Conservation (phyloP, 257 asterid species). For the Forsythia viridissima region DNA sequence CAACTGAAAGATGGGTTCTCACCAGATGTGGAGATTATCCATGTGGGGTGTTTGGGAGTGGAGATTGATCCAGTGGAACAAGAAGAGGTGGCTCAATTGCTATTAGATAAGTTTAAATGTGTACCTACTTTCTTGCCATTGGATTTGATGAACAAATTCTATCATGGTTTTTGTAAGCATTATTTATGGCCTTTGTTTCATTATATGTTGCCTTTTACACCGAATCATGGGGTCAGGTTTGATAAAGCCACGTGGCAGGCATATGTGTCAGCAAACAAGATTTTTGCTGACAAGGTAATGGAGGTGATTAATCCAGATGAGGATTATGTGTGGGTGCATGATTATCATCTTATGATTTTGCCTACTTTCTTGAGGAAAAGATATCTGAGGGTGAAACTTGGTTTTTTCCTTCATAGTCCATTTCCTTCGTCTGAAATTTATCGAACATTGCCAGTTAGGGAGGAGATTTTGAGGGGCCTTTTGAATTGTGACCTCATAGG, state of each 20-base stretch:
- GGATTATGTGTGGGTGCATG: constrained; percentile 61
- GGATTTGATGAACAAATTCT: constrained; percentile 42
- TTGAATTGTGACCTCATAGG: constrained; percentile 64
- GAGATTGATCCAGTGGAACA: constrained; percentile 44
- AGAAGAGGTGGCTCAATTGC: constrained; percentile 48
- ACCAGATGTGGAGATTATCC: constrained; percentile 40
- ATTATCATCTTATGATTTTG: constrained; percentile 55
- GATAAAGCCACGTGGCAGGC: constrained; percentile 49
- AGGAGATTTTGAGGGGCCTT: constrained; percentile 51
- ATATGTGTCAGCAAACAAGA: constrained; percentile 48
- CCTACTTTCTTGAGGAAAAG: constrained; percentile 57
- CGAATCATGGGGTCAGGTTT: constrained; percentile 48
- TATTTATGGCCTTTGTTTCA: constrained; percentile 62
- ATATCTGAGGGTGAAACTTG: constrained; percentile 39
- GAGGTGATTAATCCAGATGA: constrained; percentile 53
- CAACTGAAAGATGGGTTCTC: constrained; percentile 49
- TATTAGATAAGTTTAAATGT: constrained; percentile 48
- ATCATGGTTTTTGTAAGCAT: constrained; percentile 66
- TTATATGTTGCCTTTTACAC: constrained; percentile 50
- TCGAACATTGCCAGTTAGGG: constrained; percentile 56
- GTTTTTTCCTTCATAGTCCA: constrained; percentile 53
- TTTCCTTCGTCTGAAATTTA: constrained; percentile 63
- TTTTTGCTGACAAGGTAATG: constrained; percentile 55
- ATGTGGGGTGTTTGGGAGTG: constrained; percentile 46
- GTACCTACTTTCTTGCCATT: constrained; percentile 50